Evolutionary conservation across 257 asterid genomes (phyloP), one percentile per base, ranked within the genome.

Genomic region (Jasminum sambac): DNA sequence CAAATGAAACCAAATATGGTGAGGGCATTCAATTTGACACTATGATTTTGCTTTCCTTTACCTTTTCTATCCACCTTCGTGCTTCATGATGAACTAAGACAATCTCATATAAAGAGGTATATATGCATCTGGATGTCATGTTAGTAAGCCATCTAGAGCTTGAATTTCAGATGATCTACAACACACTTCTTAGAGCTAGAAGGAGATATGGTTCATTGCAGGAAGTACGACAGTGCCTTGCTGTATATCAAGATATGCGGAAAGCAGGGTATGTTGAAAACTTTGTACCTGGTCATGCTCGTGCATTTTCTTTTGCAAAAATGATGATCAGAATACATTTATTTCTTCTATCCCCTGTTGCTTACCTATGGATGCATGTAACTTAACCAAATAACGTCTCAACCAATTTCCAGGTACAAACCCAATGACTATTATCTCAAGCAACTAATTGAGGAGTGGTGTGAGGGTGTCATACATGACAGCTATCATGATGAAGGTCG

Each of bases 371-470:
- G 16, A 40, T 37, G 62, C 21, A 25, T 67, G 62, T 64, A 36
- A 67, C 26, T 70, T 5, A 10, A 4, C 58, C 58, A n/a, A 6
- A 48, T 48, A 48, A 55, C 19, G 17, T 57, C 50, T 61, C 48
- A 68, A 58, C 41, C 70, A 66, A 52, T 81, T 73, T 84, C 82
- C 78, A 94, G 98, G 86, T 90, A 86, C 84, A 89, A 83, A 77
- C 86, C 96, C 69, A 90, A 89, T 69, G 98, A 94, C 78, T 78
- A 87, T 88, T 89, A 83, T 80, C 92, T 94, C 69, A 90, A 89
- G 85, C 96, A 84, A 78, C 88, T 94, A 40, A 85, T 94, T 62
- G 97, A 91, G 84, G 97, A 94, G 82, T 93, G 98, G 97, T 90
- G 96, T 75, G 97, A 93, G 84, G 97, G 95, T 34, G 90, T 91